Percentiles rank a stretch among this genome's conserved stretches.
Conservation (phyloP, 208 protist genomes). For the Herpetomonas tarakana region DNA sequence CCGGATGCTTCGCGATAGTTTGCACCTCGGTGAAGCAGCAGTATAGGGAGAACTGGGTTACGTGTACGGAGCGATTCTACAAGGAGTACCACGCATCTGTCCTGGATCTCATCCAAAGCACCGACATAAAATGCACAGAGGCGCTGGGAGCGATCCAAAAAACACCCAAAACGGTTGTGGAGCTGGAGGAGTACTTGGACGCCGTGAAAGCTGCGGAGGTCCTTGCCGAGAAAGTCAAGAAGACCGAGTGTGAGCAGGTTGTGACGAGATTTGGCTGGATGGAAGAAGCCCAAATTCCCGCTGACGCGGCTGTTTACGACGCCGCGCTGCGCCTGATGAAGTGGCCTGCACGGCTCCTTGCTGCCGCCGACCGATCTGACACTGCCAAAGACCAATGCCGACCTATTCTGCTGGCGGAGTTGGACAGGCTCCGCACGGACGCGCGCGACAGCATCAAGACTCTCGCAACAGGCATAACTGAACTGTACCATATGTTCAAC, state of each 20-base stretch:
- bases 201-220: slow-evolving; percentile 34
- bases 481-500: slow-evolving; percentile 83
- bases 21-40: slow-evolving; percentile 50
- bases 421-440: slow-evolving; percentile 39
- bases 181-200: slow-evolving; percentile 59
- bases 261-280: slow-evolving; percentile 62
- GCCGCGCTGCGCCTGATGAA: slow-evolving; percentile 62
- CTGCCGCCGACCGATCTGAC: slow-evolving; percentile 26
- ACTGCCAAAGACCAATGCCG: slow-evolving; percentile 33
- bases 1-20: slow-evolving; percentile 68
- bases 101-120: slow-evolving; percentile 19
- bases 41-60: slow-evolving; percentile 51
- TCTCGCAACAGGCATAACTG: slow-evolving; percentile 67
- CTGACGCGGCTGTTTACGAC: slow-evolving; percentile 50
- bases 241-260: slow-evolving; percentile 38
- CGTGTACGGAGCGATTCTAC: slow-evolving; percentile 50
- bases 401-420: slow-evolving; percentile 47
- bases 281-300: slow-evolving; percentile 54
- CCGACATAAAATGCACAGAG: slow-evolving; percentile 34
- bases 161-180: slow-evolving; percentile 55
- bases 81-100: slow-evolving; percentile 34
- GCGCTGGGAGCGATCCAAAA: slow-evolving; percentile 33
- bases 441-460: slow-evolving; percentile 52
- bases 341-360: slow-evolving; percentile 36
- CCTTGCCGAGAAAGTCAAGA: slow-evolving; percentile 38